Base-by-base conservation (phyloP, 768 basidiomycete genomes). In the Lentinula boryana region DNA sequence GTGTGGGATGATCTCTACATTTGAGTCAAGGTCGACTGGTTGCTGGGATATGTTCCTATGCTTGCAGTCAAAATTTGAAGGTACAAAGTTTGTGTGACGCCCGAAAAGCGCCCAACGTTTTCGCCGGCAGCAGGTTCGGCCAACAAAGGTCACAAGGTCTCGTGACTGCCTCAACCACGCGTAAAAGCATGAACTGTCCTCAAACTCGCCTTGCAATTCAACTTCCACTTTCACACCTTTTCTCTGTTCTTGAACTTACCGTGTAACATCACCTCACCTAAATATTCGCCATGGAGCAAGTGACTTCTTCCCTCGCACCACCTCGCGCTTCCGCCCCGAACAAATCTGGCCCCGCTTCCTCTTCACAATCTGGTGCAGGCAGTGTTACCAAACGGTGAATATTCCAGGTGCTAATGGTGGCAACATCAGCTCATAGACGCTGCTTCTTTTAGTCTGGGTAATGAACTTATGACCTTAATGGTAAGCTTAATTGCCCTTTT, bases 401-500 rank as follows among this genome's bases (percentile, higher is more conserved):
- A 16, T 27, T 36, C 8, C 21, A 13, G 76, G 38, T 49, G 18
- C 3, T 32, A 12, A 49, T 7, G 21, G 62, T 62, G 48, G 55
- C 60, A 44, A 52, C 35, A n/a, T 51, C 57, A 54, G 54, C 56
- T 58, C 56, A 48, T 60, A 51, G 21, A 16, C 50, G 46, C 62
- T 61, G 65, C 46, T 50, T 32, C n/a, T 21, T 51, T 10, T 60
- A 89, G 92, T 55, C 80, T 94, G 63, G 84, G 85, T 65, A 93
- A 81, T 67, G 92, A 94, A 75, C 82, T 94, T 27, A 93, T 94
- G 92, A 86, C 87, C 21, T 78, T 94, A 60, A 91, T 94, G 92
- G 92, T 91, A 62, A 64, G 86, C 63, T 27, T 50, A 10, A 50
- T 54, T 21, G 48, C 48, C 10, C 9, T 9, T 31, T 18, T n/a